A percentile compares a stretch with the other conserved stretches of the same genome.
Conservation (phyloP, 768 basidiomycete species). For the Suillus luteus region DNA sequence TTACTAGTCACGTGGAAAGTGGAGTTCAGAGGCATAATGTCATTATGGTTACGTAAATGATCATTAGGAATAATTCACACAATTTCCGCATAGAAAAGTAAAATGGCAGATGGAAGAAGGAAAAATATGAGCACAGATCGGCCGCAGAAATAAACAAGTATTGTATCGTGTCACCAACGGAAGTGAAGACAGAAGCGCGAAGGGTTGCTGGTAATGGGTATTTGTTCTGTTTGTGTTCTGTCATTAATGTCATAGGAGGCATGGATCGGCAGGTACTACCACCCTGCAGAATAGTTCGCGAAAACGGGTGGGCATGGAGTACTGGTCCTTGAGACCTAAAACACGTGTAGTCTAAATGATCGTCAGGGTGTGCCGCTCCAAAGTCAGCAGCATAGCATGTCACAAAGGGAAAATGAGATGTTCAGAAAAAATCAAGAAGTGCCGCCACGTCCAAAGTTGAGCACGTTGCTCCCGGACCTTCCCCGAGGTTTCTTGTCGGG, state of each 20-base stretch:
- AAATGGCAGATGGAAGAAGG: slow-evolving; percentile 6
- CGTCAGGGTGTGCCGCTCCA: slow-evolving; percentile 16
- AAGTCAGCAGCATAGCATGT: slow-evolving; percentile 10
- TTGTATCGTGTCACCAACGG: slow-evolving; percentile 10
- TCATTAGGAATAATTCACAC: slow-evolving; percentile 14
- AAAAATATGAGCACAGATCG: slow-evolving; percentile 1
- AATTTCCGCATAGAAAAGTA: slow-evolving; percentile 12
- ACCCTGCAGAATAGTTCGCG: slow-evolving; percentile 13
- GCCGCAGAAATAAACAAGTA: slow-evolving; percentile 11
- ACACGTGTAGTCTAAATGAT: slow-evolving; percentile 10
- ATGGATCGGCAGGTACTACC: slow-evolving; percentile 22
- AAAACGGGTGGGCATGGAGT: slow-evolving; percentile 15
- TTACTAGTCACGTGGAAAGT: no score
- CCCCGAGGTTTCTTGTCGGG: slow-evolving; percentile 26
- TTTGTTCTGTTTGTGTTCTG: slow-evolving; percentile 17
- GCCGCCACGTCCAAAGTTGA: slow-evolving; percentile 24
- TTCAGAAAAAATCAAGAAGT: slow-evolving; percentile 9
- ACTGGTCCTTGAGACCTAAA: slow-evolving; percentile 28
- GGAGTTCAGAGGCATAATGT: neutral
- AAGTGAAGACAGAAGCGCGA: slow-evolving; percentile 7
- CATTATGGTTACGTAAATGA: slow-evolving; percentile 8
- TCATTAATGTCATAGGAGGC: slow-evolving; percentile 28
- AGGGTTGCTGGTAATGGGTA: slow-evolving; percentile 11
- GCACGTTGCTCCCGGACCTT: slow-evolving; percentile 32
- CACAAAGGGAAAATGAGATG: neutral